These are phyloP conservation scores for Symbiodinium natans DNA, from an alignment of 73 alveolate species.

Conservation along the genomic window DNA sequence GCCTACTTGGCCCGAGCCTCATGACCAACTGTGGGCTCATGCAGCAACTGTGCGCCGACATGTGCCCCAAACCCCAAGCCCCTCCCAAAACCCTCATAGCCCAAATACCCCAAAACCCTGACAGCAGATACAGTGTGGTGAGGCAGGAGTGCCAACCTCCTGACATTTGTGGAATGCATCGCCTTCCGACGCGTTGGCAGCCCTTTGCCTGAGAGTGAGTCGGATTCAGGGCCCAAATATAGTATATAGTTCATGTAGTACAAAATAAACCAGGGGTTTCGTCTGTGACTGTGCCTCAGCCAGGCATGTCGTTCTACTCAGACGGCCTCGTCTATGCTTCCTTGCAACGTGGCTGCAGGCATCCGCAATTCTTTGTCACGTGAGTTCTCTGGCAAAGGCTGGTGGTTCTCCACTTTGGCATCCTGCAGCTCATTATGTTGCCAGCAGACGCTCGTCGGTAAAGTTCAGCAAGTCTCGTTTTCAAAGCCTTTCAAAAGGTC, in stretches of 20 bases:
- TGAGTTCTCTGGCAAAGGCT: not conserved
- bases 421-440: not conserved
- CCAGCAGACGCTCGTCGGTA: not conserved
- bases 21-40: not conserved
- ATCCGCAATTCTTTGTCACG: not conserved
- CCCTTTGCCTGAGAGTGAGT: not conserved
- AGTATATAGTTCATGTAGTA: too few relatives aligned
- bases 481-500: too few relatives aligned
- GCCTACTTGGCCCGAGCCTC: not conserved
- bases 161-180: not conserved
- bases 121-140: too few relatives aligned
- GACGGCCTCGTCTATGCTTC: slow-evolving; percentile 8
- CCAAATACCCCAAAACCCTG: too few relatives aligned
- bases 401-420: not conserved
- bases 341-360: not conserved
- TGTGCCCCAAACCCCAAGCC: too few relatives aligned
- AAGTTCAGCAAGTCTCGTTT: too few relatives aligned
- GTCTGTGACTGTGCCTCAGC: too few relatives aligned
- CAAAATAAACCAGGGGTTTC: too few relatives aligned
- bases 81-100: too few relatives aligned
- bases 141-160: not conserved
- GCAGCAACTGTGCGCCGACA: not conserved
- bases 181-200: slow-evolving; percentile 5
- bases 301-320: slow-evolving; percentile 5
- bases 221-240: too few relatives aligned